Base-by-base conservation (phyloP, 1,284 basidiomycete genomes). In the Ustilago loliicola region DNA sequence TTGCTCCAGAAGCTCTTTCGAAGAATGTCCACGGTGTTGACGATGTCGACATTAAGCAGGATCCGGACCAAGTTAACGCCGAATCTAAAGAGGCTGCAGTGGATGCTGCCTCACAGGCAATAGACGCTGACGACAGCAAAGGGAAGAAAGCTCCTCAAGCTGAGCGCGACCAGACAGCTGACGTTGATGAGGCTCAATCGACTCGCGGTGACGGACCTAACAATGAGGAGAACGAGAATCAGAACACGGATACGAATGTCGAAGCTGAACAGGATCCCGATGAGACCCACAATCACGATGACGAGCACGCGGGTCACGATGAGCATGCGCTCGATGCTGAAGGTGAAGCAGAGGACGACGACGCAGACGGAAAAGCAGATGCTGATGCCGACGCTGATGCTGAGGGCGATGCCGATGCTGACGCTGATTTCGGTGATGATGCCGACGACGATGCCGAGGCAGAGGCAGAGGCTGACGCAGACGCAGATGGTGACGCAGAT, bases 361-460 rank as follows among this genome's bases (percentile, higher is more conserved):
- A 67, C 8, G 65, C 55, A 11, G 59, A 50, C 6, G 42, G 6
- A 29, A 48, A 54, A 15, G 66, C n/a, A 10, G 60, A 57, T 7
- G 62, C 32, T 15, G 69, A 63, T 19, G 59, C n/a, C 3, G 59
- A 58, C 34, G 25, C n/a, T 9, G 58, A 52, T 19, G 53, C 30
- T 50, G 71, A 29, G 6, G 62, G 58, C 5, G 15, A 21, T 15
- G 61, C 11, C 13, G 65, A 61, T 25, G 40, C 10, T 2, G 61
- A 79, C 21, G 63, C 59, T 8, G 76, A 63, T 15, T 51, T 47
- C 6, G 57, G 53, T 29, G 56, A 55, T 2, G 64, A 72, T n/a
- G 69, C 30, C 10, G 59, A 56, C 2, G 58, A n/a, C 2, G 72
- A 70, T 9, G 60, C 25, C 4, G 60, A 62, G 36, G 32, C 45